These are phyloP conservation scores for Corylus americana DNA, from an alignment of 306 rosid genomes.

Conservation along the genomic window DNA sequence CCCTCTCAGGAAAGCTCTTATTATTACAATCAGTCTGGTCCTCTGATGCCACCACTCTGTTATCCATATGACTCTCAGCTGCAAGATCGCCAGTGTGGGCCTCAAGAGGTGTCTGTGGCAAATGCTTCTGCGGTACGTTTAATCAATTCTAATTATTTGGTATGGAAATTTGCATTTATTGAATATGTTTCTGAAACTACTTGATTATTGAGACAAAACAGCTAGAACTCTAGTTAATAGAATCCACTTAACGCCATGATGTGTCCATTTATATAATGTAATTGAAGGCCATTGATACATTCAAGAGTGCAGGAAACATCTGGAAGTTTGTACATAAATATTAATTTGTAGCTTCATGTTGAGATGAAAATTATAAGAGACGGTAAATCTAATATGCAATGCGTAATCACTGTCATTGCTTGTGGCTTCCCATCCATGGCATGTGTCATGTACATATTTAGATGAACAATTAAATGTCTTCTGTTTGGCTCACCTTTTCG, in stretches of 20 bases:
- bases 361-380: neutral
- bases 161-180: neutral
- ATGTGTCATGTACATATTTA: neutral
- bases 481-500: neutral
- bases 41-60: conserved; percentile 78
- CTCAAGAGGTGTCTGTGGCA: conserved; percentile 69
- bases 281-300: neutral
- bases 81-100: conserved; percentile 54
- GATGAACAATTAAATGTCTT: neutral
- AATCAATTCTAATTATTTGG: neutral
- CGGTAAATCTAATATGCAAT: neutral
- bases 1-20: conserved; percentile 35
- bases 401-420: neutral
- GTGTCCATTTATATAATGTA: neutral
- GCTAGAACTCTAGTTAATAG: neutral
- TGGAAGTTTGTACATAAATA: neutral
- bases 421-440: neutral
- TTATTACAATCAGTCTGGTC: conserved; percentile 85
- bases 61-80: conserved; percentile 70
- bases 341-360: neutral
- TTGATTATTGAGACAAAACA: neutral
- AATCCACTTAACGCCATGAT: neutral
- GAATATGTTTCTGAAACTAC: neutral
- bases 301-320: neutral
- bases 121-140: conserved; percentile 69